Evolutionary conservation across 805 yeast species (phyloP).

Genomic region (Alloascoidea hylecoeti): DNA sequence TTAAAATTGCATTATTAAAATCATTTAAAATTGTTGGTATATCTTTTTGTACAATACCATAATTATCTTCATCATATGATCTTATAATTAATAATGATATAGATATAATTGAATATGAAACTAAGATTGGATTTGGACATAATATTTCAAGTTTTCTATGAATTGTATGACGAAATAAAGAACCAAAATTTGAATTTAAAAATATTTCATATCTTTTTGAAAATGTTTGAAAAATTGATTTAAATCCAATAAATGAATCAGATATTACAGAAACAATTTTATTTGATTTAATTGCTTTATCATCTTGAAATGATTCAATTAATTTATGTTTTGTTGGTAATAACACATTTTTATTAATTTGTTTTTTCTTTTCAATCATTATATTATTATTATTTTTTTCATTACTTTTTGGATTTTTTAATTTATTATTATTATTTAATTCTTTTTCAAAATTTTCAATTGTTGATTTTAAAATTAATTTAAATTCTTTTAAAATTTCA

Average conservation of each 20-base stretch:
- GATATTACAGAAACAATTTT: not conserved
- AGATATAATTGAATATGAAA: conserved; percentile 15
- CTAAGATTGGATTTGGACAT: conserved; percentile 14
- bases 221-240: not conserved
- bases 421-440: no score
- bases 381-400: no score
- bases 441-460: conserved; percentile 1
- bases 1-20: conserved; percentile 12
- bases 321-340: not conserved
- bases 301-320: not conserved
- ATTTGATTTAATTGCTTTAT: not conserved
- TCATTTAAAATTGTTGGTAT: conserved; percentile 16
- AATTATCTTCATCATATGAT: conserved; percentile 20
- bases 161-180: conserved; percentile 18
- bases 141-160: conserved; percentile 11
- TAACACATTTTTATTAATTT: conserved; percentile 1
- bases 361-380: not conserved
- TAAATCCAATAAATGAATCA: not conserved
- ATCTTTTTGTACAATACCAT: conserved; percentile 25
- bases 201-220: not conserved
- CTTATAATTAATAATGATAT: conserved; percentile 16
- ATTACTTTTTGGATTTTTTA: no score
- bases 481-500: conserved; percentile 12
- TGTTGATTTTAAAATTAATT: conserved; percentile 8
- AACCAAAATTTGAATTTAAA: conserved; percentile 14